Base-by-base conservation (phyloP, 192 early-diverging fungal species). In the Coemansia pectinata region DNA sequence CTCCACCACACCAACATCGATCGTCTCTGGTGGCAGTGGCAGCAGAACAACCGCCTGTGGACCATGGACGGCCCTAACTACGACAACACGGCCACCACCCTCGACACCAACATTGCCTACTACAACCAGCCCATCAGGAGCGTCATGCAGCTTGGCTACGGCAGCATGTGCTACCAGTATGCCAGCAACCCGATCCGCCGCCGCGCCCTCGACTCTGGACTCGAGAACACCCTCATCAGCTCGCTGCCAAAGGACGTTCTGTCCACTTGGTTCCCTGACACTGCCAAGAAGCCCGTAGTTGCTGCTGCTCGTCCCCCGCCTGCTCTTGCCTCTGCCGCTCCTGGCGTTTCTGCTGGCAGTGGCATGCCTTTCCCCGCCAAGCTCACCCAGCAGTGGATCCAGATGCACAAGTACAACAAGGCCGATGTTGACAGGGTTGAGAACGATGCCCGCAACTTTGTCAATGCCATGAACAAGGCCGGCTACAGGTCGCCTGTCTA, bases 1-100 rank as follows among this genome's bases (percentile, higher is more conserved):
- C 75, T 86, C 12, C 85, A 86, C 60, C 85, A 86, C 57, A 67
- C 85, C 55, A 84, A 84, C 65, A 41, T 86, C 23, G 85, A 86
- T 42, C 74, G 76, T 6, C 65, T 86, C 70, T 86, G 85, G 85
- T 73, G 70, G 71, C 78, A 83, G 61, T 86, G 85, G 85, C 81
- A 83, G 74, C 29, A 64, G 65, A 65, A 61, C 69, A 64, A 62
- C 67, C 63, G 65, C 57, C 23, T 71, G 70, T 77, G 73, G 74
- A 68, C 77, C 45, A 79, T 76, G 78, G 72, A 77, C 44, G 81
- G 82, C 11, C 75, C 71, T 69, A 77, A 82, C 83, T 62, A 15
- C 19, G 66, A 77, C 11, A 67, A 68, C 34, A 31, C 21, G 11
- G 33, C 57, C 52, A 71, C 73, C 50, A 33, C 55, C 6, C 62